Conservation (phyloP, 306 rosid species). For the Quercus agrifolia region DNA sequence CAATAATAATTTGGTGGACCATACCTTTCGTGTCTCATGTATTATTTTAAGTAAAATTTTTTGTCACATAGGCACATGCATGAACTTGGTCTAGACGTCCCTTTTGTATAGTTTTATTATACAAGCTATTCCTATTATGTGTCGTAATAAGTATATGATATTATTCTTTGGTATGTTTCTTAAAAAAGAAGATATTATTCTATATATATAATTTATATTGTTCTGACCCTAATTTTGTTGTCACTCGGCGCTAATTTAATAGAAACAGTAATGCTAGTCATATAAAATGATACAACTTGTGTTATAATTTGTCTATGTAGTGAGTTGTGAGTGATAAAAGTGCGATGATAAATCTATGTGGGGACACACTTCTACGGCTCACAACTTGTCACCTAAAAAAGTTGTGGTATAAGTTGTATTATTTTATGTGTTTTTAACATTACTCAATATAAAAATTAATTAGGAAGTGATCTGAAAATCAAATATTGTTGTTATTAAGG, state of each 20-base stretch:
- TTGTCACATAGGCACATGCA: background rate
- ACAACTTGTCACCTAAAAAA: too few relatives aligned
- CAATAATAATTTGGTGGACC: background rate
- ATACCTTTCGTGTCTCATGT: background rate
- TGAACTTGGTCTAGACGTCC: background rate
- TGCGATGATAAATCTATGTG: fast-evolving
- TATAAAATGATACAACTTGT: too few relatives aligned
- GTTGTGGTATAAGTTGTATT: fast-evolving
- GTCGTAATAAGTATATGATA: background rate
- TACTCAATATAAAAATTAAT: too few relatives aligned
- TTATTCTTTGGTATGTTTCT: too few relatives aligned
- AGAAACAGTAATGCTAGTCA: background rate
- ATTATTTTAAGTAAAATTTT: background rate
- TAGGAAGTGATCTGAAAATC: background rate
- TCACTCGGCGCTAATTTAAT: too few relatives aligned
- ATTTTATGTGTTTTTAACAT: too few relatives aligned
- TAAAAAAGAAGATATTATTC: too few relatives aligned
- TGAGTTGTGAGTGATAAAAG: too few relatives aligned
- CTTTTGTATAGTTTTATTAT: background rate
- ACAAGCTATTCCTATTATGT: background rate
- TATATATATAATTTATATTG: background rate
- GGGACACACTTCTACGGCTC: fast-evolving
- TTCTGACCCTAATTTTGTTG: background rate
- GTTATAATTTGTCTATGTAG: too few relatives aligned
- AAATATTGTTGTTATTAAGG: background rate